Base-by-base conservation (phyloP, 768 basidiomycete species). In the Mrakia frigida region DNA sequence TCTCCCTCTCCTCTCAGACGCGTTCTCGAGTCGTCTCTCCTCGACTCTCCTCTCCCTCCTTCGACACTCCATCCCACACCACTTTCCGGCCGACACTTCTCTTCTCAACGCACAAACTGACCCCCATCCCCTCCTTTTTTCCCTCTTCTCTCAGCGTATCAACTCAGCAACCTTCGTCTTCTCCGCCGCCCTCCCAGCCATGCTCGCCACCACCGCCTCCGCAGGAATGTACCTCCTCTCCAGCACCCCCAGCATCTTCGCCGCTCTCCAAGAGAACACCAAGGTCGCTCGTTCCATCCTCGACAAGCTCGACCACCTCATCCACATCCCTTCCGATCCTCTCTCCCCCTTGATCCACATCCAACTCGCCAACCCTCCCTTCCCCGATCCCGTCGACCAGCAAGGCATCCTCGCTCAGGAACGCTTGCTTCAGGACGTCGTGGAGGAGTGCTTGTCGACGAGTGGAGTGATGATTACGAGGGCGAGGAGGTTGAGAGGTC, bases 151-250 rank as follows among this genome's bases (percentile, higher is more conserved):
- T 21, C 80, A 97, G 89, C 94, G 94, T 65, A 97, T 96, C 87
- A 98, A 98, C 82, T 93, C 92, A 23, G 90, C 93, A 5, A 89
- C 94, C 0, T 96, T 93, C 82, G 94, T 99, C 77, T 99, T 94
- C 86, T 97, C 96, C 1, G 97, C 97, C 25, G 90, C 96, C 3
- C 89, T 96, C 85, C 97, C 97, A 0, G 88, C 93, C 3, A 87
- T 95, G 60, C 89, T 98, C 53, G 90, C 93, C 28, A 94, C 94
- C 79, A 89, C 90, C 79, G 92, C 90, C 2, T 94, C 92, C 0
- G 90, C 93, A 80, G 93, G 90, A 9, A 91, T 98, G 83, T 88
- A 89, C 80, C 88, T 91, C 79, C 86, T 98, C 70, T 88, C 88
- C 61, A 88, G 87, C 76, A 89, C 89, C 0, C 93, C 93, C 0